Evolutionary conservation across 495 filamentous ascomycete genomes (phyloP), one percentile per base, ranked within the genome.

Genomic region (Hypoxylon fragiforme): DNA sequence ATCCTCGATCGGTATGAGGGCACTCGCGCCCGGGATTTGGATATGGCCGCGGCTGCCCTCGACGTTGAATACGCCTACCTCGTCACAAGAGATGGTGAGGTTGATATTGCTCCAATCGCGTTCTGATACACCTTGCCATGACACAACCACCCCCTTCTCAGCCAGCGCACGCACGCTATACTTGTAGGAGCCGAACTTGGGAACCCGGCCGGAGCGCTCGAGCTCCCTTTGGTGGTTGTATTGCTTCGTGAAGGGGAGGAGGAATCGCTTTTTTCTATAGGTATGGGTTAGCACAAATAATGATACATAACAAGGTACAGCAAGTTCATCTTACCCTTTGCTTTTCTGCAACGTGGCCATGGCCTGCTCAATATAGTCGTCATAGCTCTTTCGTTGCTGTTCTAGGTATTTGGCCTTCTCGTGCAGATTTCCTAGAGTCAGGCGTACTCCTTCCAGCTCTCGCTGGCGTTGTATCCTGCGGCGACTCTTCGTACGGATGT

Each of bases 281-380:
- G 15, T 12, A 22, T 22, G 34, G 54, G 50, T 57, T 43, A 54
- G 38, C 50, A 36, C 47, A 7, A 7, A 37, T 24, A 24, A 13
- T 38, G 22, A 28, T 28, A 8, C 12, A 24, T 24, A 22, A 13
- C 8, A 15, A 15, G 15, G 9, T n/a, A n/a, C n/a, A n/a, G n/a
- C n/a, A n/a, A n/a, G 21, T 28, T 40, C 5, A 51, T 71, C 15
- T 65, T 75, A 81, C 73, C 90, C 92, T 71, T 96, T 95, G 74
- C 96, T 96, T 70, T 88, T 94, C 71, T 97, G 95, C 41, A 99
- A 81, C n/a, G 95, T 97, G 44, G 92, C 80, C 91, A 99, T 96
- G 14, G 94, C 91, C 68, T 97, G 92, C 76, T 99, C 94, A 63
- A 99, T 96, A 67, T 97, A 97, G 71, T 97, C 91, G 67, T 99